phyloP scores from a whole-genome alignment of 805 yeast genomes.

The Starmerella gropengiesseri region DNA sequence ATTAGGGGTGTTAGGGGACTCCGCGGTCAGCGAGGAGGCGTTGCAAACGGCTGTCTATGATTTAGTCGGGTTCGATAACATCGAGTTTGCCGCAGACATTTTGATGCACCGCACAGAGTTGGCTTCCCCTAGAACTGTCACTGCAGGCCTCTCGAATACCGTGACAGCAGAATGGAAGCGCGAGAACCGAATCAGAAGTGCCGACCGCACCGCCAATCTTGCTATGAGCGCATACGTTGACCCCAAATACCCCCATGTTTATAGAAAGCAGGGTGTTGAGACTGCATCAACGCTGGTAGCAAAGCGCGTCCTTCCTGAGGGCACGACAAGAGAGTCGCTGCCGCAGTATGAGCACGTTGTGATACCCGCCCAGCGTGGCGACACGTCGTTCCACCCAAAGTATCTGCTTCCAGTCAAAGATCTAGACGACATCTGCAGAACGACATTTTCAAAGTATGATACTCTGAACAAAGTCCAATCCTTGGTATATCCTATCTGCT shows the following conservation, averaged over 20 bases:
- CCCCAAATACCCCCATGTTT: constrained; percentile 77
- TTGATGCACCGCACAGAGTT: constrained; percentile 33
- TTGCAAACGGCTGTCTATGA: constrained; percentile 67
- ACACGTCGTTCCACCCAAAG: constrained; percentile 32
- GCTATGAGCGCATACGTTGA: constrained; percentile 29
- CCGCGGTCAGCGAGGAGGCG: constrained; percentile 38
- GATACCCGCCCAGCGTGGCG: constrained; percentile 50
- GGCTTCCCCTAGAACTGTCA: constrained; percentile 6
- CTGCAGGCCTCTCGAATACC: constrained; percentile 16
- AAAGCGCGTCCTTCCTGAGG: constrained; percentile 66
- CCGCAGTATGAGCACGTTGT: constrained; percentile 65
- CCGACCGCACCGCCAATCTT: constrained; percentile 22
- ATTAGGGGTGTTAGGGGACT: constrained; percentile 22
- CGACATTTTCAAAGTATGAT: constrained; percentile 71
- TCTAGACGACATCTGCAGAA: constrained; percentile 67
- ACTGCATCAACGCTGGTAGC: constrained; percentile 63
- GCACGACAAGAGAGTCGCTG: constrained; percentile 43
- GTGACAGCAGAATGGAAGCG: constrained; percentile 19
- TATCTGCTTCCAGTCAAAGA: constrained; percentile 47
- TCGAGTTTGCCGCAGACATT: constrained; percentile 62
- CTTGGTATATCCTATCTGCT: constrained; percentile 82
- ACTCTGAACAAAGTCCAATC: constrained; percentile 82
- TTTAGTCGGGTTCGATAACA: constrained; percentile 72
- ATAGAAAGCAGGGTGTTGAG: constrained; percentile 54
- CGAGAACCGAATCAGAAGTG: constrained; percentile 15